Conservation (phyloP, 73 alveolate genomes). For the Tetrahymena elliotti region DNA sequence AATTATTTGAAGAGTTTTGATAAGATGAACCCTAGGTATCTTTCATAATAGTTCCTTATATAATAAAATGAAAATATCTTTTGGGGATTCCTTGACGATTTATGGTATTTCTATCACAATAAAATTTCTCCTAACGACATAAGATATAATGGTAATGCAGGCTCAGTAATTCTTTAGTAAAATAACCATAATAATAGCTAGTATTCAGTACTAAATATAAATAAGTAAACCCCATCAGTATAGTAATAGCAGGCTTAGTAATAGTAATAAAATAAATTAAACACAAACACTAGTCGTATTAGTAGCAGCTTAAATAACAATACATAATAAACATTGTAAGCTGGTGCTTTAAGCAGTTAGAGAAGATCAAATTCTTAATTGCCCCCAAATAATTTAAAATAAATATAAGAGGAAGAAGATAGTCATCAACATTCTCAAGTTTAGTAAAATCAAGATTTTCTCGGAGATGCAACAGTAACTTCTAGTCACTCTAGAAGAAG, state of each 20-base stretch:
- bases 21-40: background rate
- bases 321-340: background rate
- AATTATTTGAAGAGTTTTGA: background rate
- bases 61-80: background rate
- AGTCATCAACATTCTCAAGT: background rate
- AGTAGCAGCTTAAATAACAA: background rate
- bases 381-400: background rate
- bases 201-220: background rate
- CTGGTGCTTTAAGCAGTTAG: background rate
- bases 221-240: background rate
- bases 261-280: background rate
- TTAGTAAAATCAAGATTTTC: background rate
- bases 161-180: background rate
- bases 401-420: background rate
- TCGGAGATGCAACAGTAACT: background rate
- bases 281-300: background rate
- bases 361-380: background rate
- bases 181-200: background rate
- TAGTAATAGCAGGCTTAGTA: background rate
- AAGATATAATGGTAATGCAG: background rate
- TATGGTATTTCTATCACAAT: background rate
- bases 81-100: background rate
- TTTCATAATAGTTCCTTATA: background rate
- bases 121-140: background rate
- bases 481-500: background rate